Conservation (phyloP, 371 early-diverging fungal genomes). For the Rhizopus sp. region DNA sequence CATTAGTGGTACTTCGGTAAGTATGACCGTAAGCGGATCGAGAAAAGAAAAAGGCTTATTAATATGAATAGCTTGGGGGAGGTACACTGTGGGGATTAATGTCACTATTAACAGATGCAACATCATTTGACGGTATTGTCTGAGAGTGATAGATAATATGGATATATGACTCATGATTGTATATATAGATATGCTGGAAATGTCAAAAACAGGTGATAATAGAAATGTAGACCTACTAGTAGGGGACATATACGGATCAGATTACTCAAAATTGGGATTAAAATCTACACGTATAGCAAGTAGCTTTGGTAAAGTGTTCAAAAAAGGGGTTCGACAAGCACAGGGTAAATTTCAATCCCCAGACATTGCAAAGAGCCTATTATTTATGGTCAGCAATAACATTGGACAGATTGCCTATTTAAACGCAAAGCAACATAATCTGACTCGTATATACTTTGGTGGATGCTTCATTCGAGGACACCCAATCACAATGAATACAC, state of each 20-base stretch:
- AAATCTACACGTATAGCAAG: constrained; percentile 93
- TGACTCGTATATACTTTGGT: constrained; percentile 91
- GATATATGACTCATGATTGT: not conserved
- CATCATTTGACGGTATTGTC: constrained; percentile 79
- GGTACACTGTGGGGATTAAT: constrained; percentile 97
- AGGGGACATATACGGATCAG: constrained; percentile 95
- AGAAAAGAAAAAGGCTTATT: not conserved
- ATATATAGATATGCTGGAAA: constrained; percentile 85
- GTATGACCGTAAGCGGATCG: constrained; percentile 10
- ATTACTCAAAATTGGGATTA: constrained; percentile 84
- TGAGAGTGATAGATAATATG: not conserved
- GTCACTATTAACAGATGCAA: constrained; percentile 80
- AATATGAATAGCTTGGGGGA: constrained; percentile 76
- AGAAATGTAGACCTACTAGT: constrained; percentile 92
- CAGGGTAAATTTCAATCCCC: constrained; percentile 65
- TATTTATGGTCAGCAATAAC: constrained; percentile 95
- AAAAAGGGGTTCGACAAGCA: constrained; percentile 65
- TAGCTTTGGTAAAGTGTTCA: constrained; percentile 95
- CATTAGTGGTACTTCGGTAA: constrained; percentile 91
- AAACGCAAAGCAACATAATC: constrained; percentile 91
- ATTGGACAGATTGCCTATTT: constrained; percentile 98
- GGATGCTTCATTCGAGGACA: constrained; percentile 97
- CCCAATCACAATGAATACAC: constrained; percentile 95
- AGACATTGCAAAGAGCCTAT: constrained; percentile 87
- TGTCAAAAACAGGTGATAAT: constrained; percentile 92